These are phyloP conservation scores for Phaffia tasmanica DNA, from an alignment of 768 basidiomycete genomes.

Conservation along the genomic window DNA sequence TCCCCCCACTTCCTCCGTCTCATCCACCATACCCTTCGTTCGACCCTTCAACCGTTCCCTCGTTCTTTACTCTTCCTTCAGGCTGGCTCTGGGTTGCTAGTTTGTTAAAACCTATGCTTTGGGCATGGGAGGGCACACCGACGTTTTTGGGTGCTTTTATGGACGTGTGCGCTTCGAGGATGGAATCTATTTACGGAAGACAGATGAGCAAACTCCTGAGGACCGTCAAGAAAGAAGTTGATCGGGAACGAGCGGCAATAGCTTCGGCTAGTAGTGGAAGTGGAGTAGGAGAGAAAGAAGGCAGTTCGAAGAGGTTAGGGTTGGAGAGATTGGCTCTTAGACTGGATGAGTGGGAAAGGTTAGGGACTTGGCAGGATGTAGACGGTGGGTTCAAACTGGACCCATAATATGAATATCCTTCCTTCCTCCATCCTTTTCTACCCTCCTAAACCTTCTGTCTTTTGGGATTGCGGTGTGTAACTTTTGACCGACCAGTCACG, in stretches of 20 bases:
- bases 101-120: slow-evolving; percentile 10
- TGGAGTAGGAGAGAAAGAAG: not conserved
- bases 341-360: slow-evolving; percentile 9
- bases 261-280: too few relatives aligned
- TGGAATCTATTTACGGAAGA: slow-evolving; percentile 4
- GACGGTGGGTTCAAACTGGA: not conserved
- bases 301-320: slow-evolving; percentile 1
- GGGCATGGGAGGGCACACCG: slow-evolving; percentile 5
- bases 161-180: slow-evolving; percentile 1
- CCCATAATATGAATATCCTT: too few relatives aligned
- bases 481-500: too few relatives aligned
- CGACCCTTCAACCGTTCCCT: not conserved
- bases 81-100: slow-evolving; percentile 21
- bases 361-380: slow-evolving; percentile 1
- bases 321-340: not conserved
- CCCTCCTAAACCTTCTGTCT: too few relatives aligned
- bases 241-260: not conserved
- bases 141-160: slow-evolving; percentile 7
- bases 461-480: too few relatives aligned
- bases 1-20: slow-evolving; percentile 7
- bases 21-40: slow-evolving; percentile 17
- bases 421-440: too few relatives aligned
- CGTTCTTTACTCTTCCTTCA: slow-evolving; percentile 11
- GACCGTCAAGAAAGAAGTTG: slow-evolving; percentile 4
- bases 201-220: slow-evolving; percentile 15